Evolutionary conservation across 345 rosid genomes (phyloP), one percentile per base, ranked within the genome.

Genomic region (Melastoma malabathricum): DNA sequence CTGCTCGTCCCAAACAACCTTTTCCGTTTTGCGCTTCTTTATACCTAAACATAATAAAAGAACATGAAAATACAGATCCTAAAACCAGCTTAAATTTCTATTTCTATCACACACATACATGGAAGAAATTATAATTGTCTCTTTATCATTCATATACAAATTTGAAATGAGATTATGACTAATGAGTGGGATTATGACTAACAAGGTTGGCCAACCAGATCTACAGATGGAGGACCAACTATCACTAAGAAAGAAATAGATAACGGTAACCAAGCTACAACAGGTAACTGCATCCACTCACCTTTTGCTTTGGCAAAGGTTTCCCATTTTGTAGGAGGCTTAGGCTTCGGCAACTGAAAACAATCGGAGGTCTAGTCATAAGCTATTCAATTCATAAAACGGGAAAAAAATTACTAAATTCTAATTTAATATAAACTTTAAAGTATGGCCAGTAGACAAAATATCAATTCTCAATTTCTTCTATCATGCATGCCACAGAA

Each of bases 1-100:
- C 76, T 79, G 92, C 56, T 84, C 89, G 52, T 90, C 96, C 75
- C 82, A 90, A 1, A 75, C 64, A 60, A 75, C 68, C 69, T 90
- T 90, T 72, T 90, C 96, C 56, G 75, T 90, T 63, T 84, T 86
- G 27, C 72, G 85, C 17, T 90, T 82, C 76, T 75, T 68, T 66
- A 90, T 90, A 55, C 95, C 96, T 86, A 71, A 54, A 56, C 55
- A 53, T 15, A 67, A 38, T n/a, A 61, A 54, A 3, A 27, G 16
- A 50, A 55, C 16, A 46, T 50, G 56, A 49, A 34, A 58, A 18
- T n/a, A 44, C 3, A 43, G 29, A 47, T 13, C 8, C 13, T n/a
- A 15, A 13, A 22, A 46, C 44, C 1, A 18, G 48, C 14, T 38
- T 38, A 53, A 43, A 5, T 0, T 43, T 15, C 34, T 34, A 34